A percentile compares a stretch with the other conserved stretches of the same genome.
phyloP scores from a whole-genome alignment of 2,329 filamentous ascomycete species.

The Albophoma yamanashiensis region DNA sequence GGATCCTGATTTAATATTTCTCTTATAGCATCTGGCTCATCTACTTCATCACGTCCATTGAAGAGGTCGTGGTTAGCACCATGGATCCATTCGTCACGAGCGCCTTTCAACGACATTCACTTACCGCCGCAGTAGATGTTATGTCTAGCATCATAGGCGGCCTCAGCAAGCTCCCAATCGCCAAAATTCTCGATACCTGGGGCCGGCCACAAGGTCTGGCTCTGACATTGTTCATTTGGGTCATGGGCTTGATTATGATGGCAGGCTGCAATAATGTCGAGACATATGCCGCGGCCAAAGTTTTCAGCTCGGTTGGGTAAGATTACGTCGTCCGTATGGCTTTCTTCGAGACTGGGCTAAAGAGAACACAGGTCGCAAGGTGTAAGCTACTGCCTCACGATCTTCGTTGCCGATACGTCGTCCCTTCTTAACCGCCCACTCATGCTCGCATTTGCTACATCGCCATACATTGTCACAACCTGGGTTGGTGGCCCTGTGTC shows the following conservation, averaged over 20 bases:
- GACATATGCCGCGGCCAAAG: constrained; percentile 52
- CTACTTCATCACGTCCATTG: constrained; percentile 26
- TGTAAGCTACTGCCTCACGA: constrained; percentile 30
- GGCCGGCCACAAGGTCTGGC: constrained; percentile 54
- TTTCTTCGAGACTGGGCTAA: neutral
- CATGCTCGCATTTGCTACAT: constrained; percentile 50
- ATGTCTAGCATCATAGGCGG: constrained; percentile 45
- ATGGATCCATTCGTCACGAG: constrained; percentile 39
- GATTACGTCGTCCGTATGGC: constrained; percentile 11
- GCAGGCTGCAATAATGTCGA: constrained; percentile 49
- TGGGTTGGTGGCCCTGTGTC: constrained; percentile 52
- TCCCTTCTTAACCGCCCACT: constrained; percentile 54
- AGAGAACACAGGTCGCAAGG: constrained; percentile 20
- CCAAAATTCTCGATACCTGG: constrained; percentile 58
- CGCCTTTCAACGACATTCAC: constrained; percentile 39
- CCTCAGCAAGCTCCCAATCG: constrained; percentile 53
- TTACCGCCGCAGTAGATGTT: constrained; percentile 41
- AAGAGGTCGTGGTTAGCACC: constrained; percentile 25
- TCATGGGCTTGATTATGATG: constrained; percentile 51
- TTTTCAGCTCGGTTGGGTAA: constrained; percentile 55
- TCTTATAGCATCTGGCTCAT: constrained; percentile 26
- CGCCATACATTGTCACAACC: constrained; percentile 56
- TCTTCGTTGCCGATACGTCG: constrained; percentile 60
- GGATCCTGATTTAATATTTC: neutral
- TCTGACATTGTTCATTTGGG: constrained; percentile 38